These are phyloP conservation scores for Inga leiocalycina DNA, from an alignment of 306 rosid species.

Conservation along the genomic window DNA sequence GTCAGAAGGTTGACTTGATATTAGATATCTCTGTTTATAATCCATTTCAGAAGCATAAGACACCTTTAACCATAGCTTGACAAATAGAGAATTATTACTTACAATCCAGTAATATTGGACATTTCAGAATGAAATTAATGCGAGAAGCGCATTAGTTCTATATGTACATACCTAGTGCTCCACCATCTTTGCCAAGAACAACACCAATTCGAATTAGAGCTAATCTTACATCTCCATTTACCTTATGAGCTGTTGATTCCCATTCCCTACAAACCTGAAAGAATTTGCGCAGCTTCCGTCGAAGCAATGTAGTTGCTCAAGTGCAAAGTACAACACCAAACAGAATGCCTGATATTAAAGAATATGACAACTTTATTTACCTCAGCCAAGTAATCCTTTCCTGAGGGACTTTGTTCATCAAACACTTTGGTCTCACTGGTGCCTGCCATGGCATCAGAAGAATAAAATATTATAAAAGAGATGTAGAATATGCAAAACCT, in stretches of 20 bases:
- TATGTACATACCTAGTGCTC: conserved; percentile 80
- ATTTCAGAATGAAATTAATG: neutral
- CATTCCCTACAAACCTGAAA: conserved; percentile 95
- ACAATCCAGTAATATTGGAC: neutral
- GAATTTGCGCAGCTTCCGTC: conserved; percentile 14
- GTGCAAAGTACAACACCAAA: neutral
- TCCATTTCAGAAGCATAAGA: neutral
- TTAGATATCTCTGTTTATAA: neutral
- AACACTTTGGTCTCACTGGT: conserved; percentile 72
- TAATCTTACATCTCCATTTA: conserved; percentile 77
- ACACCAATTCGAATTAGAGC: conserved; percentile 90
- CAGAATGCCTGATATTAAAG: neutral
- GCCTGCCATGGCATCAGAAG: conserved; percentile 51
- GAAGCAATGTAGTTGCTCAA: conserved; percentile 17
- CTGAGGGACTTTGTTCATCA: conserved; percentile 88
- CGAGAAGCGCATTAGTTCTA: neutral
- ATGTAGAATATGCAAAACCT: neutral
- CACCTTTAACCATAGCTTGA: neutral
- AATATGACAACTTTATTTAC: conserved; percentile 44
- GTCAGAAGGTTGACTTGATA: neutral
- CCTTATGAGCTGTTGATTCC: conserved; percentile 82
- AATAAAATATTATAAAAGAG: conserved; percentile 29
- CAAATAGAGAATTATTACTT: neutral
- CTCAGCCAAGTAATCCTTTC: conserved; percentile 95
- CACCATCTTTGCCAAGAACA: conserved; percentile 98